phyloP scores from a whole-genome alignment of 257 asterid genomes.

The Hygrophila difformis region DNA sequence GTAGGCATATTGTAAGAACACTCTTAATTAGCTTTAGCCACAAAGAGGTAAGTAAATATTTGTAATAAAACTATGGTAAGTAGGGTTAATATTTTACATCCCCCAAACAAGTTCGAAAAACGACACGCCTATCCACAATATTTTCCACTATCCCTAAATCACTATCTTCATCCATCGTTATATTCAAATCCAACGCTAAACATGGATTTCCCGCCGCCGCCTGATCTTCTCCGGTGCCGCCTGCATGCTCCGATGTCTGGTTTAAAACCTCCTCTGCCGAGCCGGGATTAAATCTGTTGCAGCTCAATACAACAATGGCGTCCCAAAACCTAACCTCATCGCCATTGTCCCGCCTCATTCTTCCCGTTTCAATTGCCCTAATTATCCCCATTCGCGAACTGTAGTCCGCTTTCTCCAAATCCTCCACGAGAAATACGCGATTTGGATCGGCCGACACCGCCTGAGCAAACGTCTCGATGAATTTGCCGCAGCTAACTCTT shows the following conservation, averaged over 20 bases:
- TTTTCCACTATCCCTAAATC: conserved; percentile 37
- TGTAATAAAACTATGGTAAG: no score
- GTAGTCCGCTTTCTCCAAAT: conserved; percentile 43
- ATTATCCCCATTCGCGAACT: conserved; percentile 34
- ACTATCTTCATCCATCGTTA: conserved; percentile 33
- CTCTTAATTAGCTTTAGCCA: no score
- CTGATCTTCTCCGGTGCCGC: conserved; percentile 12
- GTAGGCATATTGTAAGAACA: no score
- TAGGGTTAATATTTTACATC: no score
- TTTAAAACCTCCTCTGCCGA: conserved; percentile 33
- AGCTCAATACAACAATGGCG: conserved; percentile 55
- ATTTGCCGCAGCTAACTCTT: conserved; percentile 47
- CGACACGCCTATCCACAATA: conserved; percentile 48
- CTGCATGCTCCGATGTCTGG: conserved; percentile 6
- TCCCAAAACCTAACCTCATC: conserved; percentile 52
- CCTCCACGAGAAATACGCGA: conserved; percentile 61
- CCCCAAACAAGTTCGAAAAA: no score
- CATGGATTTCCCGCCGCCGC: conserved; percentile 10
- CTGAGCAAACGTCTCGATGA: conserved; percentile 29
- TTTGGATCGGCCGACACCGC: conserved; percentile 43
- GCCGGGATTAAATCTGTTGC: conserved; percentile 35
- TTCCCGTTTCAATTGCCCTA: conserved; percentile 55
- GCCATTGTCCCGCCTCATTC: conserved; percentile 26
- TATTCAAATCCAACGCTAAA: conserved; percentile 67
- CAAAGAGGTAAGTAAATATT: no score